Evolutionary conservation across 192 early-diverging fungal species (phyloP).

Genomic region (Dissophora globulifera): DNA sequence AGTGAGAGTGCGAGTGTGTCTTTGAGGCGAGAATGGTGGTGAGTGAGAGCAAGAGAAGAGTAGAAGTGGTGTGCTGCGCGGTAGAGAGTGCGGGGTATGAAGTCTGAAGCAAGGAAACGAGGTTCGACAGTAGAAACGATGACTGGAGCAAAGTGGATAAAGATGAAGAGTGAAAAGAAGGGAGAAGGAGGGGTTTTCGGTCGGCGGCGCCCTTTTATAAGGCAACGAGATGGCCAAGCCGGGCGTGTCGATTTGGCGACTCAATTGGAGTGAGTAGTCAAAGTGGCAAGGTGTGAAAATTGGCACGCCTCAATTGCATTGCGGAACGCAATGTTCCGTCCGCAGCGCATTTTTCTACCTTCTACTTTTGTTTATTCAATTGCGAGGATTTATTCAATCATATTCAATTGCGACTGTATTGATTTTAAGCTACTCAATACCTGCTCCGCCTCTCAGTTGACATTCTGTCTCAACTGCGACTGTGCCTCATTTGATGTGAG

Average conservation of each 20-base stretch:
- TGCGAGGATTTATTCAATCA: background rate
- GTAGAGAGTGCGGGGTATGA: background rate
- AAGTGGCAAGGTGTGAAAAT: background rate
- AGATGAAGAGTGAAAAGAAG: slow-evolving; percentile 1
- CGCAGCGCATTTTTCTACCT: slow-evolving; percentile 11
- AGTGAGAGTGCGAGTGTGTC: slow-evolving; percentile 4
- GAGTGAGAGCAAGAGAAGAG: background rate
- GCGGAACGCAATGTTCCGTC: slow-evolving; percentile 29
- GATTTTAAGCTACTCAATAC: slow-evolving; percentile 11
- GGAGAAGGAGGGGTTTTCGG: too few species aligned
- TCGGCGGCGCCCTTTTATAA: background rate
- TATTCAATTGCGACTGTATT: slow-evolving; percentile 19
- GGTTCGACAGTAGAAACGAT: background rate
- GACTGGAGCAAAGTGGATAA: background rate
- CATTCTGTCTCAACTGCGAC: too few species aligned
- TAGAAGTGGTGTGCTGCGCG: background rate
- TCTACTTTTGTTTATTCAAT: slow-evolving; percentile 16
- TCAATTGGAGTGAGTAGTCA: too few species aligned
- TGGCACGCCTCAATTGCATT: slow-evolving; percentile 15
- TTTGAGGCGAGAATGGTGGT: slow-evolving; percentile 31
- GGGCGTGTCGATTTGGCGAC: too few species aligned
- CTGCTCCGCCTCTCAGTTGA: background rate
- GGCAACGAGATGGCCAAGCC: too few species aligned
- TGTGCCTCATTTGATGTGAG: too few species aligned
- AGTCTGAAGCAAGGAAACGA: too few species aligned